Percentiles rank a stretch among this genome's conserved stretches.
phyloP scores from a whole-genome alignment of 2,329 filamentous ascomycete species.

The Pestalotiopsis sp. region DNA sequence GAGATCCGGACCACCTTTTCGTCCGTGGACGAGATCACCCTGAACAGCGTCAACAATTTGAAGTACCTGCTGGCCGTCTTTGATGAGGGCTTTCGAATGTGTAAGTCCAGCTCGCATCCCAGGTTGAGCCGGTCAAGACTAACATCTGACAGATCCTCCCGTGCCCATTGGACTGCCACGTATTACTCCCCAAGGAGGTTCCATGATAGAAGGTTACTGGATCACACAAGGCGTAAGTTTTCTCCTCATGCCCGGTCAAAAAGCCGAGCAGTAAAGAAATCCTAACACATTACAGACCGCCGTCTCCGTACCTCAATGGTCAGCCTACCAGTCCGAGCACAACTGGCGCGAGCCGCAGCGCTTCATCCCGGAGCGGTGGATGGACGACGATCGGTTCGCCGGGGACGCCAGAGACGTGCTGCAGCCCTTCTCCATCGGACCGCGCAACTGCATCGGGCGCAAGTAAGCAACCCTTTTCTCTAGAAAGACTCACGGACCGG shows the following conservation, averaged over 20 bases:
- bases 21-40: conserved; percentile 36
- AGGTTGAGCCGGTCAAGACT: not conserved
- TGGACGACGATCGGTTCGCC: conserved; percentile 6
- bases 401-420: conserved; percentile 7
- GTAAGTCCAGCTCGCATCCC: not conserved
- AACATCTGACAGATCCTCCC: conserved; percentile 27
- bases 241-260: too few species aligned
- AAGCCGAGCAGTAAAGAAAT: not conserved
- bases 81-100: conserved; percentile 42
- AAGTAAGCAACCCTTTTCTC: not conserved
- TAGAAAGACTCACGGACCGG: too few species aligned
- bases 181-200: conserved; percentile 17
- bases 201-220: conserved; percentile 17
- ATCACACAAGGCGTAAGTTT: conserved; percentile 12
- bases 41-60: conserved; percentile 29
- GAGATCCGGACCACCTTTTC: conserved; percentile 41
- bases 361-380: conserved; percentile 31
- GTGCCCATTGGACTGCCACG: conserved; percentile 21
- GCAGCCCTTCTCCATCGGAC: conserved; percentile 11
- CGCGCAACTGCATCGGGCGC: conserved; percentile 12
- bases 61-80: conserved; percentile 41
- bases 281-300: conserved; percentile 17
- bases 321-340: conserved; percentile 38
- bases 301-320: conserved; percentile 45
- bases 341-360: conserved; percentile 46